Conservation (phyloP, 768 basidiomycete genomes). For the Auriculariales sp. region DNA sequence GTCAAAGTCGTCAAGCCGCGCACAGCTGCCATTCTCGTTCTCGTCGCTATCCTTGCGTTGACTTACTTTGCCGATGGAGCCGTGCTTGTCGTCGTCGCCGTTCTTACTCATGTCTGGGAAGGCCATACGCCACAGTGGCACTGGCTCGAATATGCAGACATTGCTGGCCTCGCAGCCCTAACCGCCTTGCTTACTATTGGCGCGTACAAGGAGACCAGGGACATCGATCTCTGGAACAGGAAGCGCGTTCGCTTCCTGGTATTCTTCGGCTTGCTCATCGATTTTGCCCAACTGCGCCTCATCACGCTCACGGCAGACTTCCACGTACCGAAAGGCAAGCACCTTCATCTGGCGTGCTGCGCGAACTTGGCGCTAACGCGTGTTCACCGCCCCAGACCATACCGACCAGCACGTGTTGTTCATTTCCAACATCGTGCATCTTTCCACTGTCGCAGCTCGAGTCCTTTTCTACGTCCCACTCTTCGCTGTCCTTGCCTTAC, state of each 20-base stretch:
- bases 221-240: constrained; percentile 52
- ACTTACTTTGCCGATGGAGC: constrained; percentile 70
- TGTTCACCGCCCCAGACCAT: background rate
- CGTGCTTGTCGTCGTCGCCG: constrained; percentile 47
- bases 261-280: constrained; percentile 37
- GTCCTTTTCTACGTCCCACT: constrained; percentile 41
- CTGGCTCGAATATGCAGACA: constrained; percentile 16
- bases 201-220: constrained; percentile 64
- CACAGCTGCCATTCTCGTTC: constrained; percentile 53
- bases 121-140: constrained; percentile 21
- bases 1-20: constrained; percentile 61
- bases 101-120: constrained; percentile 55
- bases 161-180: constrained; percentile 57
- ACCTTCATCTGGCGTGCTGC: background rate
- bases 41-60: constrained; percentile 54
- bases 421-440: background rate
- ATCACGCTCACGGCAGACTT: constrained; percentile 26
- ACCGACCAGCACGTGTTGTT: background rate
- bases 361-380: background rate
- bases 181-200: constrained; percentile 61
- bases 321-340: constrained; percentile 12
- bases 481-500: constrained; percentile 44
- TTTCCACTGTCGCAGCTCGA: background rate
- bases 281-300: constrained; percentile 44
- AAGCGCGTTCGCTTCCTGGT: constrained; percentile 42